phyloP scores from a whole-genome alignment of 1,139 yeast species.

The Candida tetrigidarum region DNA sequence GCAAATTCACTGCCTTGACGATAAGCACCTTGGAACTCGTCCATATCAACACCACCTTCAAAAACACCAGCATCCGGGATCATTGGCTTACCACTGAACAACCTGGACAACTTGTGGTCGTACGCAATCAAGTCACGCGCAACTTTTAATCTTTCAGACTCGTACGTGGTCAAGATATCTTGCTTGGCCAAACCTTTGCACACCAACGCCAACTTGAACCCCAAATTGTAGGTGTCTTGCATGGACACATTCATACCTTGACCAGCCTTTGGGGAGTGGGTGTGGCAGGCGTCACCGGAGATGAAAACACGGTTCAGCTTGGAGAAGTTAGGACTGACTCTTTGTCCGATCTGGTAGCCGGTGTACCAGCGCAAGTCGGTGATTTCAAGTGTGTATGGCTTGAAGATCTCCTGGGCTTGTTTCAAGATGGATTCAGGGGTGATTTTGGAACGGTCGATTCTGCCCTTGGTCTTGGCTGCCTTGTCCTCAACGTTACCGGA shows the following conservation, averaged over 20 bases:
- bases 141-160: conserved; percentile 31
- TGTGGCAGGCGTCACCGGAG: conserved; percentile 44
- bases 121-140: conserved; percentile 37
- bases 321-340: conserved; percentile 31
- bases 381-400: conserved; percentile 34
- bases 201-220: conserved; percentile 40
- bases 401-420: conserved; percentile 31
- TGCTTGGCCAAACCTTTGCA: conserved; percentile 27
- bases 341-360: conserved; percentile 40
- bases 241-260: conserved; percentile 42
- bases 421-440: conserved; percentile 30
- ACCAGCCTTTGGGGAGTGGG: conserved; percentile 44
- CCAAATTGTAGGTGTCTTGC: conserved; percentile 36
- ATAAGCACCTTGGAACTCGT: conserved; percentile 35
- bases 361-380: conserved; percentile 34
- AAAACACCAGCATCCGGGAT: conserved; percentile 20
- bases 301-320: conserved; percentile 30
- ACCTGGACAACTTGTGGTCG: conserved; percentile 33
- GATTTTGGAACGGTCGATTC: conserved; percentile 32
- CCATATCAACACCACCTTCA: conserved; percentile 27
- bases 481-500: conserved; percentile 15
- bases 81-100: conserved; percentile 34
- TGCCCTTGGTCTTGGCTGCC: conserved; percentile 16
- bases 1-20: too few relatives aligned
- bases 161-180: conserved; percentile 32